phyloP scores from a whole-genome alignment of 345 rosid genomes.

The Dipteronia dyeriana region DNA sequence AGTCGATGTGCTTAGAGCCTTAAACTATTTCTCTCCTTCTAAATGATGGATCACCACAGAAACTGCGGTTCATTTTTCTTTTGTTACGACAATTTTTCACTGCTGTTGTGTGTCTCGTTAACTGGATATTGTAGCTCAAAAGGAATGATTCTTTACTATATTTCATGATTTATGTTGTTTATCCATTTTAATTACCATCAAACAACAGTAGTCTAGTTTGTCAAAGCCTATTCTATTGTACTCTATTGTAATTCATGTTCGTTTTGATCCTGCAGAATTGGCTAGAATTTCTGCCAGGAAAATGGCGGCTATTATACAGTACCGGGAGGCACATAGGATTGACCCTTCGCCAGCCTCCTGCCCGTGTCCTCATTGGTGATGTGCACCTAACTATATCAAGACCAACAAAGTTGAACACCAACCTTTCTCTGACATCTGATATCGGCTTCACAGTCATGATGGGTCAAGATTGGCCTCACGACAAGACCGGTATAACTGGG shows the following conservation, averaged over 20 bases:
- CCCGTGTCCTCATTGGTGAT: constrained; percentile 70
- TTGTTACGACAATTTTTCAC: too few species aligned
- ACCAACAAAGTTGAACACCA: constrained; percentile 38
- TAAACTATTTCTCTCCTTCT: too few species aligned
- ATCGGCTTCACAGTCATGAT: constrained; percentile 61
- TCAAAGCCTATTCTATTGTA: background rate
- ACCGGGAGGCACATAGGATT: constrained; percentile 89
- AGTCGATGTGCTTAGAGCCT: too few species aligned
- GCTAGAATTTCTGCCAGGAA: constrained; percentile 84
- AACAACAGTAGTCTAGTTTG: background rate
- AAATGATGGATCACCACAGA: too few species aligned
- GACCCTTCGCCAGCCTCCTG: constrained; percentile 82
- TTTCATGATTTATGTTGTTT: background rate
- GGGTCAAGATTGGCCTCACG: constrained; percentile 72
- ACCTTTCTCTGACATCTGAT: constrained; percentile 53
- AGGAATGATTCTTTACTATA: background rate
- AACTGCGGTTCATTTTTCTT: too few species aligned
- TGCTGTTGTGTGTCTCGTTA: background rate
- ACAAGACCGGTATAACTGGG: constrained; percentile 64
- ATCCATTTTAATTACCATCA: background rate
- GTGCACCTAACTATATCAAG: constrained; percentile 53
- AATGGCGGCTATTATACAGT: constrained; percentile 83
- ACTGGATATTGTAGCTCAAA: background rate
- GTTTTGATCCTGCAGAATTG: constrained; percentile 53
- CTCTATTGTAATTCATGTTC: constrained; percentile 2